phyloP scores from a whole-genome alignment of 2,329 filamentous ascomycete species.

The Verticillium tricorpus region DNA sequence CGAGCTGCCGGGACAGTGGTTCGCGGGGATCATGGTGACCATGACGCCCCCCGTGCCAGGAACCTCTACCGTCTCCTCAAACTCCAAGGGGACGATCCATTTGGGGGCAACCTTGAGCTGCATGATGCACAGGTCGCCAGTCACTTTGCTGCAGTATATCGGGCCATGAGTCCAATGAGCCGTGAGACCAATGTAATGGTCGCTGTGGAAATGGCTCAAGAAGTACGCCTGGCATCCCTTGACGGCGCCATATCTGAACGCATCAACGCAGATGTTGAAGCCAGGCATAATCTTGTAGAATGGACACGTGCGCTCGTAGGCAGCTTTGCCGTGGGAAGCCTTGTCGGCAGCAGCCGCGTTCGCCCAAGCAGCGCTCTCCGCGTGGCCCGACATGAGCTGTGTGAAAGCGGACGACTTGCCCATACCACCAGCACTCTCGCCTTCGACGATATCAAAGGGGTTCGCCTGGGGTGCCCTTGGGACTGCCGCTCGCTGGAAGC shows the following conservation, averaged over 20 bases:
- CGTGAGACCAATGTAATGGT: slow-evolving; percentile 91
- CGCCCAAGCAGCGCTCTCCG: slow-evolving; percentile 87
- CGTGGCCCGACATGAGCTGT: slow-evolving; percentile 87
- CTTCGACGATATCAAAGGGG: slow-evolving; percentile 58
- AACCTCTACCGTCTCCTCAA: slow-evolving; percentile 74
- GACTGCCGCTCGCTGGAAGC: slow-evolving; percentile 63
- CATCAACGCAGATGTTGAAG: slow-evolving; percentile 89
- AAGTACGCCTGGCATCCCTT: slow-evolving; percentile 93
- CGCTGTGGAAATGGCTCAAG: slow-evolving; percentile 94
- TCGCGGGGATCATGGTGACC: slow-evolving; percentile 93
- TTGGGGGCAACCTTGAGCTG: slow-evolving; percentile 82
- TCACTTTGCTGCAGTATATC: slow-evolving; percentile 94
- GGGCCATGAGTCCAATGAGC: slow-evolving; percentile 87
- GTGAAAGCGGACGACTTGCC: slow-evolving; percentile 70
- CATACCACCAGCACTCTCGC: slow-evolving; percentile 15
- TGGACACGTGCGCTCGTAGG: slow-evolving; percentile 86
- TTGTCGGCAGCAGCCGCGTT: slow-evolving; percentile 76
- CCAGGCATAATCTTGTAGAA: slow-evolving; percentile 99
- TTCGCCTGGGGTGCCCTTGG: slow-evolving; percentile 77
- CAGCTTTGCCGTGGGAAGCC: slow-evolving; percentile 75
- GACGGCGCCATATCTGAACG: slow-evolving; percentile 91
- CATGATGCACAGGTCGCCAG: slow-evolving; percentile 80
- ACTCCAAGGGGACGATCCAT: slow-evolving; percentile 81
- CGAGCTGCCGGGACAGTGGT: slow-evolving; percentile 94
- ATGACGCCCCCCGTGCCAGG: slow-evolving; percentile 76